Percentiles rank a stretch among this genome's conserved stretches.
Conservation (phyloP, 768 basidiomycete species). For the Tephrocybe rancida region DNA sequence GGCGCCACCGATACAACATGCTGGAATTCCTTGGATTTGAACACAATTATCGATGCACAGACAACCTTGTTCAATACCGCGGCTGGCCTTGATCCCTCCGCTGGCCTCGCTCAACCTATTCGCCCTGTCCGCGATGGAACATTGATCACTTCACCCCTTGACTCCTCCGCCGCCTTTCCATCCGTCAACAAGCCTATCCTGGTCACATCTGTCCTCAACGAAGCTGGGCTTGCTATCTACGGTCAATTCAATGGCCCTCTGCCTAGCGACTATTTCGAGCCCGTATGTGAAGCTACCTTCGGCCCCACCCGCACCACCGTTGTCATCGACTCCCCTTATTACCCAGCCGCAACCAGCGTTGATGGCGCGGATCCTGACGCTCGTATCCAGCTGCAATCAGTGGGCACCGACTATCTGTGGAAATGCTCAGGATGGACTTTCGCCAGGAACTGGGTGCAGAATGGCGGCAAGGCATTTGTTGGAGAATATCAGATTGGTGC, state of each 20-base stretch:
- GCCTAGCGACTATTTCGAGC: constrained; percentile 36
- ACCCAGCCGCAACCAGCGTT: constrained; percentile 34
- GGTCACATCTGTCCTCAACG: constrained; percentile 70
- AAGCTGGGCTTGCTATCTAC: constrained; percentile 71
- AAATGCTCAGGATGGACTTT: constrained; percentile 74
- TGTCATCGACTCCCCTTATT: constrained; percentile 49
- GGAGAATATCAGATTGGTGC: constrained; percentile 67
- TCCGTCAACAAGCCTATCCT: constrained; percentile 65
- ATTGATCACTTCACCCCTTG: constrained; percentile 69
- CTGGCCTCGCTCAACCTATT: constrained; percentile 58
- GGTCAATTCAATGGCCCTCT: constrained; percentile 39
- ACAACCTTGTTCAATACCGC: constrained; percentile 45
- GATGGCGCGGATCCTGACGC: constrained; percentile 44
- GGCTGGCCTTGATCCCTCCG: constrained; percentile 48
- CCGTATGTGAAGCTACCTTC: constrained; percentile 44
- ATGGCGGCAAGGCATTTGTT: constrained; percentile 69
- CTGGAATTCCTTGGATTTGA: constrained; percentile 48
- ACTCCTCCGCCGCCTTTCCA: constrained; percentile 62
- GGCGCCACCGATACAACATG: constrained; percentile 48
- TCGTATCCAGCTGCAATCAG: constrained; percentile 52
- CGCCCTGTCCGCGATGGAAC: constrained; percentile 68
- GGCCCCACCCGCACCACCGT: constrained; percentile 44
- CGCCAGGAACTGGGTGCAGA: constrained; percentile 62
- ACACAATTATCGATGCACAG: constrained; percentile 57
- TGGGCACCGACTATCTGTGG: constrained; percentile 75